Conservation (phyloP, 2,329 filamentous ascomycete species). For the Pseudogymnoascus sp. region DNA sequence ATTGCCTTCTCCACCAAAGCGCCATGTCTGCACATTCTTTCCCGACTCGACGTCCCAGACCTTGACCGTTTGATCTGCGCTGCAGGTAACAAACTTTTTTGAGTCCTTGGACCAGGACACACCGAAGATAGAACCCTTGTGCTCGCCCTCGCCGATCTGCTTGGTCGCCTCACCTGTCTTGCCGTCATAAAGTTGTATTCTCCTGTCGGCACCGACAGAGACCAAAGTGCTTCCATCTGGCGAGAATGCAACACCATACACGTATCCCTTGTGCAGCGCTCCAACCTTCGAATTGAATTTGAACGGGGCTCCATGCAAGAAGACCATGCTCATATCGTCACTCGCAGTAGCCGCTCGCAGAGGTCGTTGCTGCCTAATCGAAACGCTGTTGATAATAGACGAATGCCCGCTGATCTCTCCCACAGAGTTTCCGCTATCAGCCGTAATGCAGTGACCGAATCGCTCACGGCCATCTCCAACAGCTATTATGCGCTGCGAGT, state of each 20-base stretch:
- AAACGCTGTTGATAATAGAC: slow-evolving; percentile 81
- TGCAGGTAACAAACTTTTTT: slow-evolving; percentile 78
- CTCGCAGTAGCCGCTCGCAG: slow-evolving; percentile 83
- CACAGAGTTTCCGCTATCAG: slow-evolving; percentile 91
- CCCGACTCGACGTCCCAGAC: slow-evolving; percentile 84
- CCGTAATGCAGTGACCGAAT: slow-evolving; percentile 88
- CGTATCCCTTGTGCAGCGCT: slow-evolving; percentile 76
- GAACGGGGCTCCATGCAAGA: slow-evolving; percentile 90
- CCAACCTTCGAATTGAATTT: slow-evolving; percentile 83
- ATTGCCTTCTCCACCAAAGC: slow-evolving; percentile 64
- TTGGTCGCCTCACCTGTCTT: slow-evolving; percentile 80
- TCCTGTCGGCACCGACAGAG: slow-evolving; percentile 84
- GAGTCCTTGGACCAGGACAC: slow-evolving; percentile 86
- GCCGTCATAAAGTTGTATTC: slow-evolving; percentile 91
- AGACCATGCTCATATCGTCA: slow-evolving; percentile 83
- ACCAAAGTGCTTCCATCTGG: slow-evolving; percentile 76
- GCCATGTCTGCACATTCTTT: slow-evolving; percentile 73
- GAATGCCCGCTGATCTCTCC: slow-evolving; percentile 91
- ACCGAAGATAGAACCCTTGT: slow-evolving; percentile 87
- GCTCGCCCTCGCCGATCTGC: slow-evolving; percentile 72
- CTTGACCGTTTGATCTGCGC: slow-evolving; percentile 88
- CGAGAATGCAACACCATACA: slow-evolving; percentile 80
- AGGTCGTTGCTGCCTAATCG: slow-evolving; percentile 83
- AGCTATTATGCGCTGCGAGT: slow-evolving; percentile 91
- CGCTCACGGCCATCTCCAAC: slow-evolving; percentile 92